Evolutionary conservation across 2,329 filamentous ascomycete genomes (phyloP), one percentile per base, ranked within the genome.

Genomic region (Grosmannia huntii): DNA sequence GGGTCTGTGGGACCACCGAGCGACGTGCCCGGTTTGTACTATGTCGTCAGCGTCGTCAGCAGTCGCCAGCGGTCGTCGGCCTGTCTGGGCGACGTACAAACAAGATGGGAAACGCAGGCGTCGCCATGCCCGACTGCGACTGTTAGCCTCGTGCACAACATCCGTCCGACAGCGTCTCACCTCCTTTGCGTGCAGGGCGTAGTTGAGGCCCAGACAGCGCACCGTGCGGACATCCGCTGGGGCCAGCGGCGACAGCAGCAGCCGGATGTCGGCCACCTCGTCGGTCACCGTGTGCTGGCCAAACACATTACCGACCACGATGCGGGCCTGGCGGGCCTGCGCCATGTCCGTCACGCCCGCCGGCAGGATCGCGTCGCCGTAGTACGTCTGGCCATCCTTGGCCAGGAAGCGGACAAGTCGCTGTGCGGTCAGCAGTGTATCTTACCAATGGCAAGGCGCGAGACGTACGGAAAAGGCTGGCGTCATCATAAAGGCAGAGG

Each of bases 331-430:
- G 55, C 74, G 80, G 1, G 79, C 77, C 70, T 82, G 78, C 60
- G 79, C 72, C 62, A 88, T 77, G 65, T 89, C 83, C 54, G 69
- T 80, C 46, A 78, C 72, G 23, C 82, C 83, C 0, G 70, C 57
- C 4, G 84, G 83, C 23, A 89, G 77, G 58, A 90, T 81, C 60
- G 87, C 86, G 71, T 90, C 85, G 64, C 87, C 87, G 63, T 89
- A 88, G 70, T 88, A 86, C 41, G 80, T 78, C 58, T 76, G 76
- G 68, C 86, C 86, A 66, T 90, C 84, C 64, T 79, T 82, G 65
- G 85, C 83, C 10, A 89, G 78, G 72, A 90, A 90, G 57, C 87
- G 84, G 64, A 90, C 75, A 46, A 90, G 83, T 65, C 85, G 82
- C 83, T 89, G 65, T 19, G 3, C 7, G 12, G 19, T 57, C 28